phyloP scores from a whole-genome alignment of 805 yeast species.

The Torulaspora quercuum region DNA sequence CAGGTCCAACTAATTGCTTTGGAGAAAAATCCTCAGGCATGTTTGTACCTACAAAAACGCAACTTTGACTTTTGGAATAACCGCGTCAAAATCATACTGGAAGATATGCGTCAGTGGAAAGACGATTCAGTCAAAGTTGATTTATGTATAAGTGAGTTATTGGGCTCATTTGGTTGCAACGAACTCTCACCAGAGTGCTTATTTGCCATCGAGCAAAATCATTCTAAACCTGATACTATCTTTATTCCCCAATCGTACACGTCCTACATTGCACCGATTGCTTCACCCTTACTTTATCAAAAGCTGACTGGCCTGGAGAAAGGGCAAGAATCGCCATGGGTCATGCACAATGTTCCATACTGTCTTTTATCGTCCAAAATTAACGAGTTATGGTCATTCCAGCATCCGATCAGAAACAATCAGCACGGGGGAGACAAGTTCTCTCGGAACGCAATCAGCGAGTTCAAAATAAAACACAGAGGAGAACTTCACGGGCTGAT shows the following conservation, averaged over 20 bases:
- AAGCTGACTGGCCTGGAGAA: conserved; percentile 28
- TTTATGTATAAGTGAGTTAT: conserved; percentile 70
- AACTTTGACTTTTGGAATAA: conserved; percentile 53
- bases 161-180: conserved; percentile 92
- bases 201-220: conserved; percentile 41
- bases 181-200: conserved; percentile 85
- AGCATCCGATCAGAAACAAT: conserved; percentile 43
- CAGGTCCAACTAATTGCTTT: conserved; percentile 50
- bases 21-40: conserved; percentile 69
- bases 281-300: conserved; percentile 51
- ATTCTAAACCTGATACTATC: conserved; percentile 43
- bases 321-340: conserved; percentile 45
- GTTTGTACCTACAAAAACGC: conserved; percentile 46
- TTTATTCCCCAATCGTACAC: conserved; percentile 62
- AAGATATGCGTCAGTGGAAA: conserved; percentile 58
- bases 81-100: conserved; percentile 48
- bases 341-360: conserved; percentile 42
- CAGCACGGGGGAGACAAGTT: conserved; percentile 14
- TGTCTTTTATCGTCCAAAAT: conserved; percentile 46
- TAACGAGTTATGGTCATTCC: conserved; percentile 58
- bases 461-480: conserved; percentile 45
- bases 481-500: conserved; percentile 67
- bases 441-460: conserved; percentile 31
- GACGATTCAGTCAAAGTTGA: conserved; percentile 42
- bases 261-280: conserved; percentile 63